Evolutionary conservation across 805 yeast species (phyloP).

Genomic region (Saccharomycopsis olivae): DNA sequence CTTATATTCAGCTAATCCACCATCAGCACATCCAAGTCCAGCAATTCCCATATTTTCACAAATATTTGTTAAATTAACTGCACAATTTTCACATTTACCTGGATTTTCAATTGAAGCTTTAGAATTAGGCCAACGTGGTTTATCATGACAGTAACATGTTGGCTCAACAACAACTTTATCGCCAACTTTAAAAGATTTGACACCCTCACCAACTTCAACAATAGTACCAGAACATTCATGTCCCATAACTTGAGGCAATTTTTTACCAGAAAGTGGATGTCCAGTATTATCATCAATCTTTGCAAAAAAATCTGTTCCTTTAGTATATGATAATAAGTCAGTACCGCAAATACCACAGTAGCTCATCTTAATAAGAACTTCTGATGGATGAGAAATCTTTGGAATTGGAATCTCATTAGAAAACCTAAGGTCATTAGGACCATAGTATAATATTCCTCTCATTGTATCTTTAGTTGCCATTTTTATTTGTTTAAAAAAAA

Average conservation of each 20-base stretch:
- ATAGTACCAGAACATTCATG: slow-evolving; percentile 44
- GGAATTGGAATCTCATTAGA: slow-evolving; percentile 24
- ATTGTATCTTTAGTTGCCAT: slow-evolving; percentile 20
- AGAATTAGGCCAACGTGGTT: slow-evolving; percentile 23
- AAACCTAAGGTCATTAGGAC: slow-evolving; percentile 29
- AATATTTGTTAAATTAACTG: slow-evolving; percentile 34
- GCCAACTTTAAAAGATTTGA: slow-evolving; percentile 36
- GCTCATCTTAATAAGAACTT: slow-evolving; percentile 32
- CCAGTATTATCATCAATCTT: slow-evolving; percentile 22
- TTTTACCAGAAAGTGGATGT: slow-evolving; percentile 29
- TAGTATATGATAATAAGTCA: slow-evolving; percentile 46
- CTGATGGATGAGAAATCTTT: slow-evolving; percentile 26
- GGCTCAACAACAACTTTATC: slow-evolving; percentile 49
- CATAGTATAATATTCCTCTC: slow-evolving; percentile 33
- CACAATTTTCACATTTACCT: slow-evolving; percentile 25
- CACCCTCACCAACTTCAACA: slow-evolving; percentile 35
- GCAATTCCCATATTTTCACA: slow-evolving; percentile 33
- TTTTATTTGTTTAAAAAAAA: background rate
- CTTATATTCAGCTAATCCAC: slow-evolving; percentile 36
- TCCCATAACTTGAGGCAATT: slow-evolving; percentile 41
- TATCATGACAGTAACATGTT: slow-evolving; percentile 34
- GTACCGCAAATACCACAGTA: slow-evolving; percentile 60
- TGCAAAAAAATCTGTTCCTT: slow-evolving; percentile 50
- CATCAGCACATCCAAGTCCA: slow-evolving; percentile 42
- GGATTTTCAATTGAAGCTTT: slow-evolving; percentile 14